Conservation (phyloP, 306 rosid species). For the Dalbergia oliveri region DNA sequence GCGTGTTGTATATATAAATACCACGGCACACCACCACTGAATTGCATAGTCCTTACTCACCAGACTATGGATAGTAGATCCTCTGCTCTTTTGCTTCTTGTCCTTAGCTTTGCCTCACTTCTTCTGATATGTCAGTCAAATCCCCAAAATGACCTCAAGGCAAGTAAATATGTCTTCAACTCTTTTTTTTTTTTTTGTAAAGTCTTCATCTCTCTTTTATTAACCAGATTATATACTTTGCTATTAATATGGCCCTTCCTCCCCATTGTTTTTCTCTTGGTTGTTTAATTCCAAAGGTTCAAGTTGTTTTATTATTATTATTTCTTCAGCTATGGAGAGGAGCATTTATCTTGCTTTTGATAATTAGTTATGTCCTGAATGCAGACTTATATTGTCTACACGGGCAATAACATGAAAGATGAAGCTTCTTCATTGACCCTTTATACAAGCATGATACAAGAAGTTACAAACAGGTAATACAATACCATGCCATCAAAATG, state of each 20-base stretch:
- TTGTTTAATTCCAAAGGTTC: neutral
- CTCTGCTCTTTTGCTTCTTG: conserved; percentile 6
- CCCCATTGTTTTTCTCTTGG: neutral
- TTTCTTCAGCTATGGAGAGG: too few species aligned
- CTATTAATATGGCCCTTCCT: neutral
- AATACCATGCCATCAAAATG: neutral
- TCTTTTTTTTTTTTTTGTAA: too few species aligned
- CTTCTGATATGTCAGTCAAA: conserved; percentile 42
- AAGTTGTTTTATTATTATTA: neutral
- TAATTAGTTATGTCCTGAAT: neutral
- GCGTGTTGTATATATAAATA: neutral
- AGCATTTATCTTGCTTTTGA: neutral
- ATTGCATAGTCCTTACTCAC: neutral
- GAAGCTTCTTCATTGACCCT: conserved; percentile 42
- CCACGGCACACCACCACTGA: neutral
- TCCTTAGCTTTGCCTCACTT: conserved; percentile 39
- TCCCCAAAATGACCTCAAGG: conserved; percentile 3
- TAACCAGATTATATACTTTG: neutral
- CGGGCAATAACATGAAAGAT: conserved; percentile 44
- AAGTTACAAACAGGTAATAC: conserved; percentile 48
- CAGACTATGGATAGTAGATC: conserved; percentile 29
- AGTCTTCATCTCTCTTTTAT: neutral
- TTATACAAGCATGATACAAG: conserved; percentile 48
- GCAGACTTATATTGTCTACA: conserved; percentile 58
- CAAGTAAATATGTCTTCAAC: neutral